Evolutionary conservation across 495 filamentous ascomycete species (phyloP), one percentile per base, ranked within the genome.

Genomic region (Letharia columbiana): DNA sequence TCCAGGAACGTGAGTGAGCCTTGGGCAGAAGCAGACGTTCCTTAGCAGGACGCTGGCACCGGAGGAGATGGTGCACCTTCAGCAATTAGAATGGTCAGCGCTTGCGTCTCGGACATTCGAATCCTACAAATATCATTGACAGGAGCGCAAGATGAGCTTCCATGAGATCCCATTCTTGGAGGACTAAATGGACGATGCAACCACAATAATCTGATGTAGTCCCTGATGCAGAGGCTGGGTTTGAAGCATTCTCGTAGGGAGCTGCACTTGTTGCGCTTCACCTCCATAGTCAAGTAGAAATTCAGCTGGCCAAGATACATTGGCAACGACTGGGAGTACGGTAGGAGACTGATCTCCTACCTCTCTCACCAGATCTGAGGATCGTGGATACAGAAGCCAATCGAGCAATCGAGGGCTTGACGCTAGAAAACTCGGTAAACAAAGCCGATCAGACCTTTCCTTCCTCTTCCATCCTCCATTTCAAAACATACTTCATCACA

Each of bases 341-440:
- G 23, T 28, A 28, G 23, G 23, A 28, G 23, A 28, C 23, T 28
- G 23, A 28, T 28, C 17, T 60, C 8, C 33, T 20, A 40, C 5
- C 33, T 11, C 9, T 37, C 4, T 9, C 37, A 28, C 3, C 4
- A 2, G 6, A 28, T 2, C 59, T 17, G 39, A 31, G 4, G 6
- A 20, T 4, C 41, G 41, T 61, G 28, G n/a, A 31, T 10, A 1
- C 41, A 49, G 42, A n/a, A 37, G 17, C 23, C 23, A 31, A 9
- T 3, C n/a, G 61, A 50, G 35, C 44, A 50, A 39, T 40, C 45
- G 45, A 28, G 28, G 1, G n/a, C 4, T 52, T 63, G 33, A 39
- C 63, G 63, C 63, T 45, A 64, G 58, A 18, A 39, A 6, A 15
- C 15, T 65, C 64, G 57, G 57, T 66, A 61, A 66, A 61, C 57